Base-by-base conservation (phyloP, 2,329 filamentous ascomycete species). In the Neonectria magnoliae region DNA sequence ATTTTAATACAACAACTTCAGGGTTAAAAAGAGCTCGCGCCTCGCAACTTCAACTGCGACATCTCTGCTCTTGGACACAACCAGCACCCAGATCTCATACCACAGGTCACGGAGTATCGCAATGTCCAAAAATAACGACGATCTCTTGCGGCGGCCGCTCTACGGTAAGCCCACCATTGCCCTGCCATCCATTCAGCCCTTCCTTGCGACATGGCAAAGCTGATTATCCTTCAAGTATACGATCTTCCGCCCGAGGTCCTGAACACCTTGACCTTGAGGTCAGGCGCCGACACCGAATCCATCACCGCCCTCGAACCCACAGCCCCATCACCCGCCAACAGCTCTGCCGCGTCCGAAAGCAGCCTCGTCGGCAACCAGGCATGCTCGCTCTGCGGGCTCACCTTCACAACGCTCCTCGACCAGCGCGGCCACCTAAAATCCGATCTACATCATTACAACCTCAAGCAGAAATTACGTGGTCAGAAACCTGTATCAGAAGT, bases 401-500 rank as follows among this genome's bases (percentile, higher is more conserved):
- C 86, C 5, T 97, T 97, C 73, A 75, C 84, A 33, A 90, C 85
- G 10, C 85, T 97, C 8, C 85, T 89, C 65, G 95, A 98, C 66
- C 95, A 98, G 76, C 88, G 93, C 66, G 87, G 88, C 64, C 96
- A 99, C 79, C 89, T 93, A 62, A 92, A 93, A 73, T 97, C 95
- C 10, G 96, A 99, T 75, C 85, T 97, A 53, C 96, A 99, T 78
- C 88, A 91, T 69, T 99, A 98, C 81, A 99, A 99, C 77, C 81
- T 98, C 66, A 98, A 97, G 80, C 92, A 95, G 76, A 97, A 93
- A 82, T 82, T 97, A 61, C 89, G 93, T 51, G 93, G 93, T 0
- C 84, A 85, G 62, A 86, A 85, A 10, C 80, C 92, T 0, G 91
- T 98, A 1, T 88, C 88, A 1, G 96, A 99, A 75, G 78, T 76